A percentile compares a stretch with the other conserved stretches of the same genome.
Conservation (phyloP, 2,329 filamentous ascomycete genomes). For the Laburnicola sp. region DNA sequence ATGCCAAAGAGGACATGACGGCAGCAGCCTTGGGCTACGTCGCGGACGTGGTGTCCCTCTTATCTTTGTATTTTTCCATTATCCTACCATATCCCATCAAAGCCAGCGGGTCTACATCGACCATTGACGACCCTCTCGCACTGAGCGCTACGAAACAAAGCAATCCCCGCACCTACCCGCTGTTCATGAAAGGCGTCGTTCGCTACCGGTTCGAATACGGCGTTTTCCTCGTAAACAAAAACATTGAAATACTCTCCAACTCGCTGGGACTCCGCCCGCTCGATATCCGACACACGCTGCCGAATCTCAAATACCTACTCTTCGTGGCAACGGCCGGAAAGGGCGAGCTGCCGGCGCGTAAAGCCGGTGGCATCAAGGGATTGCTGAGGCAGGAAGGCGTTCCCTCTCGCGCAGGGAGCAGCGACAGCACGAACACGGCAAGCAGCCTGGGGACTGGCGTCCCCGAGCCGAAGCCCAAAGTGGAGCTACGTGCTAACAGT, state of each 20-base stretch:
- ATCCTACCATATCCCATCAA: slow-evolving; percentile 80
- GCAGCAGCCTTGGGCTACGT: slow-evolving; percentile 82
- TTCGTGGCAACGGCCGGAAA: slow-evolving; percentile 86
- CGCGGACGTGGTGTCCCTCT: slow-evolving; percentile 70
- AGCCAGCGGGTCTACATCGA: slow-evolving; percentile 72
- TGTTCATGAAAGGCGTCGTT: slow-evolving; percentile 71
- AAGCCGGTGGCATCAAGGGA: slow-evolving; percentile 43
- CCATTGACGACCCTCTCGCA: slow-evolving; percentile 73
- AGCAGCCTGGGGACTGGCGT: slow-evolving; percentile 31
- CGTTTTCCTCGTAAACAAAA: slow-evolving; percentile 94
- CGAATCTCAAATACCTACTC: slow-evolving; percentile 89
- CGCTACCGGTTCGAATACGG: slow-evolving; percentile 94
- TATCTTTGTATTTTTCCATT: slow-evolving; percentile 80
- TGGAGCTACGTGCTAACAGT: slow-evolving; percentile 20
- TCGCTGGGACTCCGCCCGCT: slow-evolving; percentile 75
- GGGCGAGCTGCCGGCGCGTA: slow-evolving; percentile 57
- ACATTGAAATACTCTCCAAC: slow-evolving; percentile 73
- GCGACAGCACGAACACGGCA: slow-evolving; percentile 36
- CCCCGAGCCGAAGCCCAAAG: slow-evolving; percentile 23
- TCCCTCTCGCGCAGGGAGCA: slow-evolving; percentile 35
- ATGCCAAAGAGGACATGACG: slow-evolving; percentile 70
- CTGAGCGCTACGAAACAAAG: slow-evolving; percentile 45
- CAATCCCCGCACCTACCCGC: slow-evolving; percentile 63
- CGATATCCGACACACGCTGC: slow-evolving; percentile 88
- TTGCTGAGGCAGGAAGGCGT: slow-evolving; percentile 32